Evolutionary conservation across 2,329 filamentous ascomycete genomes (phyloP).

Genomic region (Aspergillus intermedius): DNA sequence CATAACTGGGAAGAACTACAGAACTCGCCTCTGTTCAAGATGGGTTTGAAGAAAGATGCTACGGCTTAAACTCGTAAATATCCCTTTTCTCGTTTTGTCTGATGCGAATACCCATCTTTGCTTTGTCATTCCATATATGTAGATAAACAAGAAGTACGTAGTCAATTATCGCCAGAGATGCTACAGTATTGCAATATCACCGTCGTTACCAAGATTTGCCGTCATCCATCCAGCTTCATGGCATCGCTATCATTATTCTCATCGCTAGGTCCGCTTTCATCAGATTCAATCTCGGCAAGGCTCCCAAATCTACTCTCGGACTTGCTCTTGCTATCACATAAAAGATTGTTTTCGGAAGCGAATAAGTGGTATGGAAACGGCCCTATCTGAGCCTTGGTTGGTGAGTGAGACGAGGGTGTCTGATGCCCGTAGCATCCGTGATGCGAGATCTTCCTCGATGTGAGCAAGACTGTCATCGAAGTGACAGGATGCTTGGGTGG

Average conservation of each 20-base stretch:
- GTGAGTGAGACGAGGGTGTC: background rate
- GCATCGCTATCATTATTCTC: too few species aligned
- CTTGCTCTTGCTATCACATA: too few species aligned
- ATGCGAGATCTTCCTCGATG: background rate
- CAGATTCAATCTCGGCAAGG: too few species aligned
- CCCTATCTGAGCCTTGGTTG: background rate
- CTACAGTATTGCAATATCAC: too few species aligned
- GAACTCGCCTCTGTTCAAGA: background rate
- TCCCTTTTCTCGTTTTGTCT: background rate
- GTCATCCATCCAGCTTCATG: too few species aligned
- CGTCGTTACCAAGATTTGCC: too few species aligned
- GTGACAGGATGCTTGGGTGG: background rate
- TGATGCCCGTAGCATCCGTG: background rate
- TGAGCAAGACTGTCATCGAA: background rate
- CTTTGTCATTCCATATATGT: background rate
- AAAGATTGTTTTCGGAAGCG: too few species aligned
- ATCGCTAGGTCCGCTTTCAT: too few species aligned
- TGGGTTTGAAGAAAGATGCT: background rate
- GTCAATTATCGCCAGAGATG: too few species aligned
- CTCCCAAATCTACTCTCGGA: too few species aligned
- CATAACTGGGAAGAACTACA: background rate
- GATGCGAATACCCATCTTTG: background rate
- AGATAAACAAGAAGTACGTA: too few species aligned
- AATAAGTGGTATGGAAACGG: too few species aligned
- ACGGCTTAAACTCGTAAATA: background rate